A percentile compares a stretch with the other conserved stretches of the same genome.
phyloP scores from a whole-genome alignment of 2,329 filamentous ascomycete species.

The Penicillium palitans region DNA sequence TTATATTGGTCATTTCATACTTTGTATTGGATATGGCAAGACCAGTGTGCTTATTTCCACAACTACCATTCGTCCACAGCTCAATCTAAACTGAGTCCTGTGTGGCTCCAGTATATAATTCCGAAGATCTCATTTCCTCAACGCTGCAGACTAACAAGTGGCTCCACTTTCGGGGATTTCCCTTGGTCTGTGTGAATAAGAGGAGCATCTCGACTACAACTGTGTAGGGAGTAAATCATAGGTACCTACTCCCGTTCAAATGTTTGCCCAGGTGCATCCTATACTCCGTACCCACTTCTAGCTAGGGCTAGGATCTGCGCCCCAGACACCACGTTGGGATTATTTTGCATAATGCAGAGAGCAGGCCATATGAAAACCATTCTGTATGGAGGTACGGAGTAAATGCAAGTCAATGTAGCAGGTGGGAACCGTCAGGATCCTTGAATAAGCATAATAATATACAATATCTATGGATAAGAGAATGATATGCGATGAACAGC shows the following conservation, averaged over 20 bases:
- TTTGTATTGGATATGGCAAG: background rate
- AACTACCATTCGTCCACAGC: background rate
- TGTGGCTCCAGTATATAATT: background rate
- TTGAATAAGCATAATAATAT: too few species aligned
- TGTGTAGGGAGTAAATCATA: background rate
- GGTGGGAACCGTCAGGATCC: background rate
- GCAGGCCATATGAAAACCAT: background rate
- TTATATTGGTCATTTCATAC: background rate
- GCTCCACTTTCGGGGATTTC: constrained; percentile 13
- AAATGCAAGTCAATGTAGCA: background rate
- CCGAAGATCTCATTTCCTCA: background rate
- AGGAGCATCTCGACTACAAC: background rate
- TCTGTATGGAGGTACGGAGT: background rate
- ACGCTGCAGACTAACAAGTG: background rate
- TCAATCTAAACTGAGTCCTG: background rate
- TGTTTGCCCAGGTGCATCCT: background rate
- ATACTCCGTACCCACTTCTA: background rate
- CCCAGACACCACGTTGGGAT: background rate
- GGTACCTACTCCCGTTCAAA: background rate
- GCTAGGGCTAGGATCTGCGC: constrained; percentile 2
- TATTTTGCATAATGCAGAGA: background rate
- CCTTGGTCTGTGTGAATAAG: too few species aligned
- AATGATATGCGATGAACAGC: background rate
- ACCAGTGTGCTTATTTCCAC: background rate
- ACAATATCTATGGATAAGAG: background rate